Conservation (phyloP, 352 stramenopile species). For the Phytophthora melonis region DNA sequence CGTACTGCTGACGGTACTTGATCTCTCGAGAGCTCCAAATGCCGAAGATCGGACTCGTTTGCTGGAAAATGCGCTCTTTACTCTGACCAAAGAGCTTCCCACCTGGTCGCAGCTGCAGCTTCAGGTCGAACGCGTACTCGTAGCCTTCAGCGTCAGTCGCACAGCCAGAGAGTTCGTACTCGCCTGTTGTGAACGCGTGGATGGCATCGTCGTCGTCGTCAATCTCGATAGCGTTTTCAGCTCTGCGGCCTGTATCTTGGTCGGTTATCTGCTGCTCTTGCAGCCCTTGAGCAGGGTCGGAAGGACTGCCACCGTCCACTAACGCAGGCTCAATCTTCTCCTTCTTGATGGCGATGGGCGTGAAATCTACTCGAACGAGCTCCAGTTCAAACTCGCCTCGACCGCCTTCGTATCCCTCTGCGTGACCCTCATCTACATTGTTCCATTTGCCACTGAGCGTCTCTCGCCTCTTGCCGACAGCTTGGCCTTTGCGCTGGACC, state of each 20-base stretch:
- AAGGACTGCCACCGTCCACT: conserved; percentile 4
- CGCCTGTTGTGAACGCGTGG: conserved; percentile 57
- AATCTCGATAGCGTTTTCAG: conserved; percentile 11
- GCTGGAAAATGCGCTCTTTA: conserved; percentile 69
- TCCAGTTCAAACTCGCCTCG: conserved; percentile 67
- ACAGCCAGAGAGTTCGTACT: conserved; percentile 65
- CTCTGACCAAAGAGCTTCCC: conserved; percentile 49
- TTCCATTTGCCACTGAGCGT: conserved; percentile 62
- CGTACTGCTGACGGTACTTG: conserved; percentile 63
- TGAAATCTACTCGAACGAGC: conserved; percentile 49
- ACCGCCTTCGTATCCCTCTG: conserved; percentile 59
- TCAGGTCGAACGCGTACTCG: conserved; percentile 72
- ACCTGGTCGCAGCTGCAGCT: conserved; percentile 49
- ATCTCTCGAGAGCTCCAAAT: conserved; percentile 46
- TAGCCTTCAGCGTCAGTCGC: conserved; percentile 76
- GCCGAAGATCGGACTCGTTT: conserved; percentile 53
- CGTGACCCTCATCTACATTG: conserved; percentile 67
- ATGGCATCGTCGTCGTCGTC: conserved; percentile 47
- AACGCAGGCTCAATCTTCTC: conserved; percentile 27
- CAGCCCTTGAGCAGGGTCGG: background rate
- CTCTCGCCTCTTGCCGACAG: conserved; percentile 30
- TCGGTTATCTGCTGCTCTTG: conserved; percentile 4
- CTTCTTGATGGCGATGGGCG: conserved; percentile 14
- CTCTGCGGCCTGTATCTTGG: background rate
- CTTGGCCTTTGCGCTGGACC: conserved; percentile 8